Evolutionary conservation across 2,329 filamentous ascomycete species (phyloP), one percentile per base, ranked within the genome.

Genomic region (Ilyonectria sp.): DNA sequence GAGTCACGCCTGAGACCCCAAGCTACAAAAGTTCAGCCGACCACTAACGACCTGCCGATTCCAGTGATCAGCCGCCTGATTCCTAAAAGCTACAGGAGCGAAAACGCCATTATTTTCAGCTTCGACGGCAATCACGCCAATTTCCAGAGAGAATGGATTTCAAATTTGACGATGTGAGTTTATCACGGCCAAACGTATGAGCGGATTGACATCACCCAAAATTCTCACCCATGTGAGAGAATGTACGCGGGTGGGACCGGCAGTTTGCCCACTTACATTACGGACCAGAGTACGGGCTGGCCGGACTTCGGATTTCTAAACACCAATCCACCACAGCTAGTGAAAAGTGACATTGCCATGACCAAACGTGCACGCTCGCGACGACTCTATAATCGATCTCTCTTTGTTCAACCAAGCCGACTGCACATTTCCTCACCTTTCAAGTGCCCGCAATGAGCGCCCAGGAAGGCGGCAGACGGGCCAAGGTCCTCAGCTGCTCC

Each of bases 401-500:
- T n/a, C 11, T 21, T 19, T 23, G 23, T 31, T 11, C 33, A 65
- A 19, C 6, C 40, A 52, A 31, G 26, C 10, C 29, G 6, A 35
- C 31, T 8, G 21, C 2, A 8, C 11, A 46, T n/a, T 21, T 26
- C 26, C 35, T n/a, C 49, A 26, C 33, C 37, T 60, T 17, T 50
- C 46, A 49, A 40, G 58, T 56, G 62, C 67, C 44, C 40, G 17
- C 5, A 17, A 76, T 76, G 75, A 75, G 66, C 52, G 40, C 65
- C 10, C 63, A 58, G 29, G 67, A 70, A 59, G 68, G 60, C 44
- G 66, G 57, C n/a, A 65, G 67, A 1, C 40, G 40, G 40, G 66
- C 69, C 50, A 82, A 82, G 65, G 79, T 81, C n/a, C 76, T 86
- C 53, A 85, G 82, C 43, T 92, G 91, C 74, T 82, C 89, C 6